These are phyloP conservation scores for Saccharum spontaneum DNA, from an alignment of 176 grass and related monocot genomes.

Conservation along the genomic window DNA sequence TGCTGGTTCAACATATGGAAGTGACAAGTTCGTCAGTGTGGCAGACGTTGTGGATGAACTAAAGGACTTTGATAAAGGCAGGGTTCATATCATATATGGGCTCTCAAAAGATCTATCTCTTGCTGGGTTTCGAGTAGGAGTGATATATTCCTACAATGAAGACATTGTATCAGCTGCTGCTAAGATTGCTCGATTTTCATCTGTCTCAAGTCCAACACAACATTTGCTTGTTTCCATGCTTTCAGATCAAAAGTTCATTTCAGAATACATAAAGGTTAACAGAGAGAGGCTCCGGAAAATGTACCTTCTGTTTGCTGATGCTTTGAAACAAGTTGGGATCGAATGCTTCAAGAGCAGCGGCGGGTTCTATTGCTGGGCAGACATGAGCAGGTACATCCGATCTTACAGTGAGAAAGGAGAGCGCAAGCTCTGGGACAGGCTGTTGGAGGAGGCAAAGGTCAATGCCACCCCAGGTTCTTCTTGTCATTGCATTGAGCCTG, in stretches of 20 bases:
- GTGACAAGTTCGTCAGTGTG: constrained; percentile 66
- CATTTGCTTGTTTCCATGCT: constrained; percentile 77
- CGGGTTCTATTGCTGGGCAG: constrained; percentile 97
- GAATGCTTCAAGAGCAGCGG: constrained; percentile 74
- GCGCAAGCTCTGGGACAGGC: constrained; percentile 71
- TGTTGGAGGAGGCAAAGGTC: constrained; percentile 79
- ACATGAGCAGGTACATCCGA: constrained; percentile 86
- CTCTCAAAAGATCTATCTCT: constrained; percentile 82
- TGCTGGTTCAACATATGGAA: constrained; percentile 80
- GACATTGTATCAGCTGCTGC: constrained; percentile 61
- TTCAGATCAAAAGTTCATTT: constrained; percentile 74
- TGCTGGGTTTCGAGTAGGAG: constrained; percentile 79
- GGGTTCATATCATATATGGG: constrained; percentile 94
- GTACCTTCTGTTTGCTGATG: constrained; percentile 57
- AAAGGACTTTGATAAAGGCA: constrained; percentile 73
- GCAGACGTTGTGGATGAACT: constrained; percentile 59
- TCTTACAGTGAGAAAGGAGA: constrained; percentile 95
- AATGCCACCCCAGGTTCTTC: constrained; percentile 87
- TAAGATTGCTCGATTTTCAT: constrained; percentile 90
- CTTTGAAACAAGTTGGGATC: constrained; percentile 74
- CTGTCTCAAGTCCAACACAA: constrained; percentile 73
- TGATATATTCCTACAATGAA: constrained; percentile 86
- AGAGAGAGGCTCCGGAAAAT: constrained; percentile 57
- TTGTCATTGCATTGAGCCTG: constrained; percentile 96
- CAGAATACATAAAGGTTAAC: constrained; percentile 61